phyloP scores from a whole-genome alignment of 2,329 filamentous ascomycete species.

The Biscogniauxia marginata region DNA sequence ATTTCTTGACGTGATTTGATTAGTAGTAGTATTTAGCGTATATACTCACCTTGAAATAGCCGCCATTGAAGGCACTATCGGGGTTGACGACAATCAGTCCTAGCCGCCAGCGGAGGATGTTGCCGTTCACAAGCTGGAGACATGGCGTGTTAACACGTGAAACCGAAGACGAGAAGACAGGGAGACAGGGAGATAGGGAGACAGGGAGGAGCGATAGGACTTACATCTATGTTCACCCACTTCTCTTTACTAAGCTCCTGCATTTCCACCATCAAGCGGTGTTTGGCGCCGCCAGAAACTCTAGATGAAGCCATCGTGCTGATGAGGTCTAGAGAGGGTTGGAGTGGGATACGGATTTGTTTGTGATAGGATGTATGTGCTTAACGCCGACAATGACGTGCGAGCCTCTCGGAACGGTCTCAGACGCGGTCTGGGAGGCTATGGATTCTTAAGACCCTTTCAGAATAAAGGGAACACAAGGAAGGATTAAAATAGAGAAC shows the following conservation, averaged over 20 bases:
- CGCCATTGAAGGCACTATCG: slow-evolving; percentile 88
- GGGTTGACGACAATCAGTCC: slow-evolving; percentile 91
- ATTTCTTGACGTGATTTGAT: slow-evolving; percentile 6
- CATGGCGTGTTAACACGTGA: slow-evolving; percentile 12
- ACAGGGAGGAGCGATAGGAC: slow-evolving; percentile 23
- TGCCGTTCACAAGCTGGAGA: slow-evolving; percentile 69
- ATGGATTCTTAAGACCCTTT: neutral
- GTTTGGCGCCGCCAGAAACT: slow-evolving; percentile 55
- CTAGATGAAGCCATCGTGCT: slow-evolving; percentile 29
- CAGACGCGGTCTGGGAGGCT: neutral
- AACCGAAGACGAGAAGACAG: neutral
- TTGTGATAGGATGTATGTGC: neutral
- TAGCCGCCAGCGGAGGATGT: slow-evolving; percentile 83
- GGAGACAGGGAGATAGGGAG: too few species aligned
- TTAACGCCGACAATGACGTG: neutral
- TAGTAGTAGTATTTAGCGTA: neutral
- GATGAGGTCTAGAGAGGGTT: neutral
- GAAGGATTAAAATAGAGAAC: neutral
- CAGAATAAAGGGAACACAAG: neutral
- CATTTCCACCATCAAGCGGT: slow-evolving; percentile 87
- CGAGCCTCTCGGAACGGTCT: neutral
- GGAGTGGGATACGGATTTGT: neutral
- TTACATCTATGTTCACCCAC: slow-evolving; percentile 87
- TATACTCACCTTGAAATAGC: slow-evolving; percentile 71
- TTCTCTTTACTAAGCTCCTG: slow-evolving; percentile 81